Evolutionary conservation across 2,329 filamentous ascomycete genomes (phyloP).

Genomic region (Biscogniauxia sp.): DNA sequence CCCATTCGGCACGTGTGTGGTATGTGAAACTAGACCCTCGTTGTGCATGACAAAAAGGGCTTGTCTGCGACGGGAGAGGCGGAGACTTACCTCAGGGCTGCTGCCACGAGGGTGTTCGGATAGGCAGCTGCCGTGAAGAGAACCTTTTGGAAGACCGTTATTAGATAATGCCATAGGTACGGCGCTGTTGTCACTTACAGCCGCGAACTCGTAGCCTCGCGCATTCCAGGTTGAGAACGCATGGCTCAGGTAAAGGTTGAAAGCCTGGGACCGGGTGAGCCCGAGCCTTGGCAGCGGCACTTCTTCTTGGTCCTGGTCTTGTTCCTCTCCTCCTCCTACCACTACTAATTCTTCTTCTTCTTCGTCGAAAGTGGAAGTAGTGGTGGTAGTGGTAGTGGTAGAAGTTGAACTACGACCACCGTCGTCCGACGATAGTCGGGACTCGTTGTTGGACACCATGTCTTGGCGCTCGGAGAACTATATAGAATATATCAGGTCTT

Average conservation of each 20-base stretch:
- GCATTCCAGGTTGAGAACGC: slow-evolving; percentile 57
- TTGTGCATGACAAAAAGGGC: neutral
- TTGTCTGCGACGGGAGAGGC: neutral
- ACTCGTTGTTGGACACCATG: neutral
- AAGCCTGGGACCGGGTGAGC: slow-evolving; percentile 35
- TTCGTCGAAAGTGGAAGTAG: neutral
- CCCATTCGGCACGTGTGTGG: too few species aligned
- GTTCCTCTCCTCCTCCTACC: too few species aligned
- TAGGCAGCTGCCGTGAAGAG: slow-evolving; percentile 52
- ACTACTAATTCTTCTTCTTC: neutral
- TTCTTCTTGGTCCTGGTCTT: neutral
- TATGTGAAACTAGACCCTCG: neutral
- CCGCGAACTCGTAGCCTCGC: slow-evolving; percentile 55
- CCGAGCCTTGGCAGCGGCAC: slow-evolving; percentile 3
- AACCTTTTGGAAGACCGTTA: slow-evolving; percentile 33
- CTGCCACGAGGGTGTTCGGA: slow-evolving; percentile 40
- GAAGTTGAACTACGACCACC: neutral
- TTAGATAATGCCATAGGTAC: neutral
- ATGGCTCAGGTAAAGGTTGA: slow-evolving; percentile 50
- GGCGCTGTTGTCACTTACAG: slow-evolving; percentile 36
- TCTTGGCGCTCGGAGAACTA: neutral
- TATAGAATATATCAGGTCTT: neutral
- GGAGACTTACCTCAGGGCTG: slow-evolving; percentile 36
- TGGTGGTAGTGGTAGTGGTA: neutral
- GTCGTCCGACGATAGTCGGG: neutral